phyloP scores from a whole-genome alignment of 2,329 filamentous ascomycete species.

The Pseudopithomyces maydicus region DNA sequence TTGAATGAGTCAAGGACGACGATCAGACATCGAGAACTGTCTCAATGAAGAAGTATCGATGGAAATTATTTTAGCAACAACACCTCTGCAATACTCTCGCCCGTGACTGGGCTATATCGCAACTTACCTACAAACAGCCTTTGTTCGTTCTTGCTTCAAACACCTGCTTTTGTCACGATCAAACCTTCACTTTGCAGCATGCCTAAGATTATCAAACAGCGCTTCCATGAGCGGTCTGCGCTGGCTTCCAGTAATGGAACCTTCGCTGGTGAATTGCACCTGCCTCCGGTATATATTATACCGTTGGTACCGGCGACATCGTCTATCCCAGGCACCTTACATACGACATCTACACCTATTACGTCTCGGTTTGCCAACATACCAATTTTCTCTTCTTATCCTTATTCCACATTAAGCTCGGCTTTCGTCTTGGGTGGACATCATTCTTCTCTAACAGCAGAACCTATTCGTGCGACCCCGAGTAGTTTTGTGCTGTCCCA shows the following conservation, averaged over 20 bases:
- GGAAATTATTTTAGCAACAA: neutral
- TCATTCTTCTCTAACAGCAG: neutral
- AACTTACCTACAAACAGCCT: conserved; percentile 2
- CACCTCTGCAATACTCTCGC: neutral
- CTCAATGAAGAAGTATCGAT: neutral
- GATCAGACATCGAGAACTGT: neutral
- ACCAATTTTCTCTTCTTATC: neutral
- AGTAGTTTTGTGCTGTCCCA: neutral
- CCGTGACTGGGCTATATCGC: neutral
- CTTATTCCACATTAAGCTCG: neutral
- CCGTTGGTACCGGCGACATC: neutral
- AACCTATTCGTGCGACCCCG: neutral
- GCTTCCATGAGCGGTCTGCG: neutral
- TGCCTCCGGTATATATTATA: neutral
- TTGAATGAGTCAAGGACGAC: neutral
- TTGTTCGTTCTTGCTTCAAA: conserved; percentile 5
- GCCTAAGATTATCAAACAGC: neutral
- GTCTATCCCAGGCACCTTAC: neutral
- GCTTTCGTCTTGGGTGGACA: neutral
- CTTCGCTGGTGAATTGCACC: neutral
- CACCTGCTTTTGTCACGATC: conserved; percentile 1
- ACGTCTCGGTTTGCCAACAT: neutral
- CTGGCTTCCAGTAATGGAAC: neutral
- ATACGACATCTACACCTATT: neutral
- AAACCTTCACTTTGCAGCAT: neutral